Percentiles rank a stretch among this genome's conserved stretches.
These are phyloP conservation scores for Russula sp. DNA, from an alignment of 768 basidiomycete species.

Conservation along the genomic window DNA sequence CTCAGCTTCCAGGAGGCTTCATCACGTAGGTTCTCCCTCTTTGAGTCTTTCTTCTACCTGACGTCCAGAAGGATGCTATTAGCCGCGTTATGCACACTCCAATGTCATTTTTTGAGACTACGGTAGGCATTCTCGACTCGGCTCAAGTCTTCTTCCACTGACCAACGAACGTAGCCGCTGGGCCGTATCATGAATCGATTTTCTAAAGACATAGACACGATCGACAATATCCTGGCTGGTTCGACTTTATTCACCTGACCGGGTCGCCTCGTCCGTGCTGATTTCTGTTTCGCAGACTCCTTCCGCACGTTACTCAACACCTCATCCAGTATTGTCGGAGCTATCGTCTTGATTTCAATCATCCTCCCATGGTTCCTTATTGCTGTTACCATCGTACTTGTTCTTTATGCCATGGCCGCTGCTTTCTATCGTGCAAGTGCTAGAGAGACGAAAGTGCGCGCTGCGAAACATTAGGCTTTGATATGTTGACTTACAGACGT, in stretches of 20 bases:
- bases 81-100: slow-evolving; percentile 76
- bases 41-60: not conserved
- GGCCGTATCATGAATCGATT: slow-evolving; percentile 91
- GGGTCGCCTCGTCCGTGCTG: slow-evolving; percentile 2
- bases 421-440: slow-evolving; percentile 84
- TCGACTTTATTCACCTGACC: slow-evolving; percentile 6
- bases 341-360: slow-evolving; percentile 74
- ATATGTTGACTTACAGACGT: slow-evolving; percentile 1
- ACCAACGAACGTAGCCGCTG: slow-evolving; percentile 50
- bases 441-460: slow-evolving; percentile 69
- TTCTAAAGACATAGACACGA: slow-evolving; percentile 81
- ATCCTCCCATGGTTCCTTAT: slow-evolving; percentile 84
- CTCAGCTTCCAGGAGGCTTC: slow-evolving; percentile 69
- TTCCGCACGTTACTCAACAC: slow-evolving; percentile 71
- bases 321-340: slow-evolving; percentile 62
- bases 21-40: slow-evolving; percentile 44
- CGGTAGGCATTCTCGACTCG: slow-evolving; percentile 42
- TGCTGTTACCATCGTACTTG: slow-evolving; percentile 56
- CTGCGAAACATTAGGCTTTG: not conserved
- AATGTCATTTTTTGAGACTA: slow-evolving; percentile 89
- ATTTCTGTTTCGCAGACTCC: slow-evolving; percentile 46
- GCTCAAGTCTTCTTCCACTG: slow-evolving; percentile 19
- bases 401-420: slow-evolving; percentile 68
- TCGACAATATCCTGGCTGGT: slow-evolving; percentile 71
- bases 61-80: slow-evolving; percentile 50